Base-by-base conservation (phyloP, 768 basidiomycete species). In the Dentipellis fragilis region DNA sequence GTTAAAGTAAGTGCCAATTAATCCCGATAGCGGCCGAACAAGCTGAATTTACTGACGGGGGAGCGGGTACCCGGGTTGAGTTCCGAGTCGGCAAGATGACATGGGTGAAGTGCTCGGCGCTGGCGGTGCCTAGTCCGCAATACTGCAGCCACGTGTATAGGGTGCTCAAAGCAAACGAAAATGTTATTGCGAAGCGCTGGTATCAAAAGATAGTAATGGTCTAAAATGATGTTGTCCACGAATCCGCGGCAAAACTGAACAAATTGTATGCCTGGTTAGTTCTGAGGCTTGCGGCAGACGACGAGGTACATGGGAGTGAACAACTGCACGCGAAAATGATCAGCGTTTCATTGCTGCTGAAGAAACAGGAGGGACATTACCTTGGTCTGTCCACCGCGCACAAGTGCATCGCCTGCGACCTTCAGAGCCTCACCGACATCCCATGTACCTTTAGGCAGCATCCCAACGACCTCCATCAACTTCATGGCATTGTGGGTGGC, bases 381-480 rank as follows among this genome's bases (percentile, higher is more conserved):
- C 40, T 42, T 42, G 14, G 14, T 14, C 3, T 9, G 40, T 14
- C 40, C 40, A 42, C 40, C 40, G 14, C 40, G 14, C 40, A 42
- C 40, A 14, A 42, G 19, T 42, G 40, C 14, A 42, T 42, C 40
- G 14, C 14, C 40, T 2, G 93, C 93, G 37, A 86, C 69, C 71
- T 89, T 92, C 59, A 97, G 73, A 37, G 85, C 83, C 74, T 96
- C 92, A 58, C 89, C 89, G 38, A 97, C 92, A 55, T 89, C 83
- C 65, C 75, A 84, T 0, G 95, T 98, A 17, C 96, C 96, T 75
- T 93, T 93, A 39, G 95, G 95, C 14, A 94, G 72, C 14, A 95
- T 5, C 0, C 92, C 80, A 38, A 90, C 0, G 69, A 79, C 74
- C 75, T 99, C 96, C 65, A 95, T 67, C 4, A 84, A 22, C 68